phyloP scores from a whole-genome alignment of 495 filamentous ascomycete species.

The Xylaria cubensis region DNA sequence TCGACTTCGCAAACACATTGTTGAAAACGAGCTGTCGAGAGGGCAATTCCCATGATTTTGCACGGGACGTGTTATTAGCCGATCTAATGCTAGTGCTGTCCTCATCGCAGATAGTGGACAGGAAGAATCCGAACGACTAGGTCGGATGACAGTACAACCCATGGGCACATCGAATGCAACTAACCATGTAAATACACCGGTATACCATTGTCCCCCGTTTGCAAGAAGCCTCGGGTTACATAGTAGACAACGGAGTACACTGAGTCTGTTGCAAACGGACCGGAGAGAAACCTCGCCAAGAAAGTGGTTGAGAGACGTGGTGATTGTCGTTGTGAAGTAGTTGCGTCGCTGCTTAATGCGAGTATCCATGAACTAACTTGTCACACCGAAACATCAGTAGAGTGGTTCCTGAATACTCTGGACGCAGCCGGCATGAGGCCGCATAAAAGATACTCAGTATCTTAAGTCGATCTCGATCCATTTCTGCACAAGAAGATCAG shows the following conservation, averaged over 20 bases:
- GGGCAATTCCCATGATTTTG: neutral
- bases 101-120: conserved; percentile 11
- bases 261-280: neutral
- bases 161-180: neutral
- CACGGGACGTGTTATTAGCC: neutral
- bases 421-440: conserved; percentile 8
- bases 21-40: neutral
- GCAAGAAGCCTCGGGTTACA: neutral
- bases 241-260: neutral
- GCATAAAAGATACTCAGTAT: neutral
- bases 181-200: neutral
- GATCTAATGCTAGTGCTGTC: neutral
- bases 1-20: neutral
- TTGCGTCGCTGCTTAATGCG: neutral
- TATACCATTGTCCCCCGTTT: neutral
- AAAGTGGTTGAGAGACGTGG: neutral
- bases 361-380: conserved; percentile 14
- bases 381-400: conserved; percentile 6
- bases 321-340: conserved; percentile 1
- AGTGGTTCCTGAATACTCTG: conserved; percentile 19
- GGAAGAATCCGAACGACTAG: neutral
- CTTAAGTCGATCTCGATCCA: conserved; percentile 8
- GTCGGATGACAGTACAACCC: conserved; percentile 13
- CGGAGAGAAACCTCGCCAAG: neutral
- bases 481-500: neutral